Evolutionary conservation across 2,329 filamentous ascomycete species (phyloP), one percentile per base, ranked within the genome.

Genomic region (Alternaria novae-zelandiae): DNA sequence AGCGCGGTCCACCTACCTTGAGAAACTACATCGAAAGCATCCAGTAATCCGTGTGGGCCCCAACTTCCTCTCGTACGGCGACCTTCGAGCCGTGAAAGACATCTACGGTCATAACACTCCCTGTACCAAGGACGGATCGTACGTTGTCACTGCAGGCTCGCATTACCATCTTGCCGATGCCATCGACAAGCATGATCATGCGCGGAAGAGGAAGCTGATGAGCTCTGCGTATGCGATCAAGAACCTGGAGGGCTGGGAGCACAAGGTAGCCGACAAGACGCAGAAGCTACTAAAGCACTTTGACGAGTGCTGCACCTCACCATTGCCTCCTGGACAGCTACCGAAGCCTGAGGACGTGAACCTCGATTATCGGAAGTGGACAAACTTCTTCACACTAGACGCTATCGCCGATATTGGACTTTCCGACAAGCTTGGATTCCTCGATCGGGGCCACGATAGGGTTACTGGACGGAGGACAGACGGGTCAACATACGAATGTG

Each of bases 361-460:
- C 0, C 77, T 88, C 17, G 84, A 88, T 67, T 85, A 83, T 58
- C 82, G 85, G 5, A 77, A 78, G 6, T 88, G 82, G 82, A 80
- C 82, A 23, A 88, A 87, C 73, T 86, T 85, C 77, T 87, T 88
- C 72, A 85, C 84, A 0, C 78, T 87, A 13, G 86, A 88, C 60
- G 86, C 85, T 3, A 87, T 88, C 54, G 85, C 83, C 15, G 84
- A 87, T 57, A 88, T 88, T 70, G 86, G 85, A 2, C 77, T 87
- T 0, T 83, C 80, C 1, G 82, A 86, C 56, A 80, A 78, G n/a
- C 80, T 87, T 2, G 83, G 84, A 1, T 84, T 87, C 64, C 79
- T 88, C 3, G 85, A 86, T 47, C 71, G 76, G 21, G 86, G 85
- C 3, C 74, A 82, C 55, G 85, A 87, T 61, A 70, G 78, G 9